Base-by-base conservation (phyloP, 768 basidiomycete genomes). In the Termitomyces sp. region DNA sequence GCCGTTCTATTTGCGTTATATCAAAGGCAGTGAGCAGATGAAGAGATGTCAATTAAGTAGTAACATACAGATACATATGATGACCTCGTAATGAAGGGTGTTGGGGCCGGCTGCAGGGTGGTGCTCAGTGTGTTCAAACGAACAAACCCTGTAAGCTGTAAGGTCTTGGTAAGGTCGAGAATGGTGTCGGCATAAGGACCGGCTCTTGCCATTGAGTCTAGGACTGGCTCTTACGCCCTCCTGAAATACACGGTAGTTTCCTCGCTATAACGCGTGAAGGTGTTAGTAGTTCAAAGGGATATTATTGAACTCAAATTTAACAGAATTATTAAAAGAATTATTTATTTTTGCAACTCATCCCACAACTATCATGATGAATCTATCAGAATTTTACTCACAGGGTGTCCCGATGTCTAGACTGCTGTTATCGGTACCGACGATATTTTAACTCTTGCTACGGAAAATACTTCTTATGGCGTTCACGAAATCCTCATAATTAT, bases 11-110 rank as follows among this genome's bases (percentile, higher is more conserved):
- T 40, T n/a, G n/a, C n/a, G n/a, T n/a, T n/a, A n/a, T n/a, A n/a
- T n/a, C n/a, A 35, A 40, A 12, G 11, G 16, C 38, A 18, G 12
- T 52, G 20, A 54, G 15, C 13, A 16, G 22, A 31, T 40, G 48
- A 47, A 16, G n/a, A 15, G 9, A 29, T 38, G 23, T 1, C 18
- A 5, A 25, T 35, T 23, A n/a, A 6, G 23, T 3, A 5, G 36
- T 35, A 12, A 63, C 68, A 0, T 45, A 73, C 72, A 15, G 61
- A 56, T 35, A 71, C 57, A n/a, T n/a, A n/a, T n/a, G 16, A 63
- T 58, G n/a, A 71, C 48, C 45, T 75, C 74, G 45, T 69, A 69
- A 47, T 74, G 72, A 9, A 72, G 69, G 0, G 70, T 63, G 13
- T 62, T 54, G 5, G 64, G 63, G 0, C 74, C 74, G 0, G 71